phyloP scores from a whole-genome alignment of 345 rosid species.

The Trapa bicornis region DNA sequence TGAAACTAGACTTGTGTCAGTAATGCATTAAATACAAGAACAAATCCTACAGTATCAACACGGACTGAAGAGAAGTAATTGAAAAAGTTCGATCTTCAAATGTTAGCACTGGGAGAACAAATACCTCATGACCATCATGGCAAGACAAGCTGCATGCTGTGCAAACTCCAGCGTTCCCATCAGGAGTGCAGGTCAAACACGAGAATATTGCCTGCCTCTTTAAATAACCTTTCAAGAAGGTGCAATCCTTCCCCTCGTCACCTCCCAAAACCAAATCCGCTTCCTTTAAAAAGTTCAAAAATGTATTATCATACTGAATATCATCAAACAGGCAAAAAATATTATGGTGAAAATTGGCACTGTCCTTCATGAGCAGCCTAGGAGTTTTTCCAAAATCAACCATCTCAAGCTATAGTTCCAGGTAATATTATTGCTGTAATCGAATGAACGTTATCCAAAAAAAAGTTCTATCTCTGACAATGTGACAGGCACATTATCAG shows the following conservation, averaged over 20 bases:
- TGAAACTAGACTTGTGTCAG: neutral
- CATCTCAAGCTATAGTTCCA: neutral
- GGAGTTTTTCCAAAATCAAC: neutral
- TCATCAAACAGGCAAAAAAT: neutral
- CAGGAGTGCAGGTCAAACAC: conserved; percentile 82
- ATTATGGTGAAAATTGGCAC: no score
- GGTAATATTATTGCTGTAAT: neutral
- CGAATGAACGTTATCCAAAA: neutral
- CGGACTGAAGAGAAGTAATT: neutral
- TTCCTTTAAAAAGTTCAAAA: conserved; percentile 30
- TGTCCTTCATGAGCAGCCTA: neutral
- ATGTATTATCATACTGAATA: no score
- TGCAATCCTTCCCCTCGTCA: conserved; percentile 91
- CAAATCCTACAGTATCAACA: neutral
- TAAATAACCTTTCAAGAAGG: conserved; percentile 71
- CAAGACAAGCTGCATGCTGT: conserved; percentile 93
- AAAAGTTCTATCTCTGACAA: neutral
- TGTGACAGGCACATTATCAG: neutral
- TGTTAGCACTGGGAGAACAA: neutral
- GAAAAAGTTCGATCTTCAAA: neutral
- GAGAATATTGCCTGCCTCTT: conserved; percentile 94
- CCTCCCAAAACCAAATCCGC: conserved; percentile 97
- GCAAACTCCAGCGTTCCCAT: conserved; percentile 87
- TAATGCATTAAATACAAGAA: neutral
- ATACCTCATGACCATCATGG: conserved; percentile 84